Percentiles rank a stretch among this genome's conserved stretches.
Evolutionary conservation across 164 flowering plant genomes (phyloP).

Genomic region (Piper longum): DNA sequence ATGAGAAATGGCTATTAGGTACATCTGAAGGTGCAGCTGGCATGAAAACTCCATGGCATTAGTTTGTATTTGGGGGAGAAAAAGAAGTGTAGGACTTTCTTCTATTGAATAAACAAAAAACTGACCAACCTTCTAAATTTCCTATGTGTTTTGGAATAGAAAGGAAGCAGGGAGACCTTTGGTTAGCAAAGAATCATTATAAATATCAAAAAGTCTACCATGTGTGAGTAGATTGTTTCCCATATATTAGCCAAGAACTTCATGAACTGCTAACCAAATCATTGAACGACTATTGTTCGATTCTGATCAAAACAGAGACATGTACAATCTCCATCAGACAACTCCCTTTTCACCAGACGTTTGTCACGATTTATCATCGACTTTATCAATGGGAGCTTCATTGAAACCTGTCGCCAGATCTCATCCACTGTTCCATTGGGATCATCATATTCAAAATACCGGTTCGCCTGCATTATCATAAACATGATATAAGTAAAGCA

Average conservation of each 20-base stretch:
- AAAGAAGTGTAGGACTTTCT: too few species aligned
- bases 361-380: conserved; percentile 84
- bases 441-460: conserved; percentile 61
- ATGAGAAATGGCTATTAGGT: too few species aligned
- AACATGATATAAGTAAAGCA: not conserved
- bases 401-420: conserved; percentile 84
- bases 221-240: not conserved
- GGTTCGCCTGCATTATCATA: conserved; percentile 43
- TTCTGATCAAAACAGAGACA: conserved; percentile 69
- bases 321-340: conserved; percentile 51
- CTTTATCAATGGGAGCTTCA: conserved; percentile 64
- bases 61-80: too few species aligned
- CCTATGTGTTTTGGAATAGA: too few species aligned
- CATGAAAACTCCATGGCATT: too few species aligned
- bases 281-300: conserved; percentile 13
- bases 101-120: too few species aligned
- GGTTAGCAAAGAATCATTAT: not conserved
- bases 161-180: too few species aligned
- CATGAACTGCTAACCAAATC: not conserved
- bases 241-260: not conserved
- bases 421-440: conserved; percentile 78
- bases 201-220: conserved; percentile 15
- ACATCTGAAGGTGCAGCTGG: too few species aligned
- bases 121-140: too few species aligned
- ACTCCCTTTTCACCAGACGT: conserved; percentile 50